Base-by-base conservation (phyloP, 2,329 filamentous ascomycete species). In the Colletotrichum chrysophilum region DNA sequence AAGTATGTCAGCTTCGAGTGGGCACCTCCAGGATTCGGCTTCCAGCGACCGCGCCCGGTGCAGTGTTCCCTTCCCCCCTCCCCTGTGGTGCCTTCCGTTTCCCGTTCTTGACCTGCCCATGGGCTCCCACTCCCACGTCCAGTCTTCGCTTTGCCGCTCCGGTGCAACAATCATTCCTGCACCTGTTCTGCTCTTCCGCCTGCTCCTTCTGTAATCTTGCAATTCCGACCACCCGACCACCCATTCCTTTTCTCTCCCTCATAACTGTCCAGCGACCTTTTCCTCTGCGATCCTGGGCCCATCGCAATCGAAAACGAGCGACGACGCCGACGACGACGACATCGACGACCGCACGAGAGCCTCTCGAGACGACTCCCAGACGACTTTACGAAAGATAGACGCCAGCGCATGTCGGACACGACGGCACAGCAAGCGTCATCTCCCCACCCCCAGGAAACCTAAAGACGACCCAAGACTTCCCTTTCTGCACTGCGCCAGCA, bases 371-470 rank as follows among this genome's bases (percentile, higher is more conserved):
- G 43, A 52, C 28, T 18, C 64, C 36, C 16, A 60, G 34, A 32
- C 21, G 9, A n/a, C 55, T 16, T 21, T 56, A 38, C 28, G 48
- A 66, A 38, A n/a, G 24, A 21, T 34, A 43, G 14, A 71, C 21
- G 60, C 66, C 36, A 75, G 38, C 74, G 70, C 73, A 68, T 69
- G 60, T 60, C 74, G 70, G 48, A 43, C 64, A 38, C 32, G 43
- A 26, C 56, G 38, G 32, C 48, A 55, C 70, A 38, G 36, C 64
- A 52, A 69, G 64, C 70, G 73, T 73, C 73, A 73, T 73, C 36
- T 52, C 70, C 64, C 73, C 73, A 56, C 64, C 48, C 43, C 36
- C 34, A 55, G 26, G 32, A 74, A 60, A 76, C 74, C 70, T 76
- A 65, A 69, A 69, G 64, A 62, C 43, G 48, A 56, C 24, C 62